Evolutionary conservation across 441 rosid species (phyloP), one percentile per base, ranked within the genome.

Genomic region (Gossypium schwendimanii): DNA sequence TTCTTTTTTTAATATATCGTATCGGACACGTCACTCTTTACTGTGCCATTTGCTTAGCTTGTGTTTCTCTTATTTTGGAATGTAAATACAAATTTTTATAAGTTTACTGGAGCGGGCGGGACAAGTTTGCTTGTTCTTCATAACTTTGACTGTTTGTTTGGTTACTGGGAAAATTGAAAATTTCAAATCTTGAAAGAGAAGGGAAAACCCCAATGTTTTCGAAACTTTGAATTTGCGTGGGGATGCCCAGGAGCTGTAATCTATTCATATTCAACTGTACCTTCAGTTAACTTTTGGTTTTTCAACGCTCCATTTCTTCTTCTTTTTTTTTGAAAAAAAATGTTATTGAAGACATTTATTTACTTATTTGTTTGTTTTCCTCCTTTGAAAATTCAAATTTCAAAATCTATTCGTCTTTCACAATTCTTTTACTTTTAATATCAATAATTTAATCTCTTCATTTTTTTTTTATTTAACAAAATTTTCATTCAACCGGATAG

Each of bases 1-100:
- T 21, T 14, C 6, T n/a, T 7, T 47, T 47, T 6, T 14, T 6
- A 14, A 47, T 24, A 71, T 57, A 75, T 17, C 77, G 87, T 79
- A 61, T 17, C 20, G 24, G 79, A 84, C 84, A 81, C 89, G 87
- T 84, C 86, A 84, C 75, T 71, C 72, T 10, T 7, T n/a, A 28
- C 52, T 6, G 17, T 47, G 2, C 41, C 44, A 10, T 47, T 53
- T 33, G 39, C 39, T 33, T 33, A 33, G 39, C 39, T 33, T 33
- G 39, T 33, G 39, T 33, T 6, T 6, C 39, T 6, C 39, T 31
- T 33, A 33, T 33, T 33, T 33, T 33, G 39, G 8, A 33, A 33
- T 6, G 39, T 33, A 33, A 6, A 33, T 33, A 33, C 8, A 33
- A 6, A 33, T 6, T 52, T 0, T 39, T 53, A 45, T 45, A 45